A percentile compares a stretch with the other conserved stretches of the same genome.
Conservation (phyloP, 768 basidiomycete species). For the Scleroderma citrinum region DNA sequence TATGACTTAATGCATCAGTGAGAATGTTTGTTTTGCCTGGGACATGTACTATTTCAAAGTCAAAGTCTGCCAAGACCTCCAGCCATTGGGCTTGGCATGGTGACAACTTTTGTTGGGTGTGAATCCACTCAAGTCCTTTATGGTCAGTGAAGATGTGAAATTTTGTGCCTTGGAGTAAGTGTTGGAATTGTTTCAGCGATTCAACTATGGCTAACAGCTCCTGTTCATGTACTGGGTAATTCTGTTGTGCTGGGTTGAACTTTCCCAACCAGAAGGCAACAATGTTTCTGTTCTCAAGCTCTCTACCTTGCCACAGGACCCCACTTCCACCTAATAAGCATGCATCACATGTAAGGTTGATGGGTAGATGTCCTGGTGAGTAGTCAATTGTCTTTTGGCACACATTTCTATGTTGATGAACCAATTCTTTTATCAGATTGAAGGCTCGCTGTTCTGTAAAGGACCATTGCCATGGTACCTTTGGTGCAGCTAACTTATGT, state of each 20-base stretch:
- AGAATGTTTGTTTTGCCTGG: conserved; percentile 19
- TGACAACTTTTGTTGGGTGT: conserved; percentile 19
- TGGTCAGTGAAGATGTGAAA: conserved; percentile 28
- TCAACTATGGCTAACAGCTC: conserved; percentile 34
- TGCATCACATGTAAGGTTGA: conserved; percentile 22
- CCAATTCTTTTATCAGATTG: conserved; percentile 22
- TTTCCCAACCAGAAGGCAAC: conserved; percentile 26
- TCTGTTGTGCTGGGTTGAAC: conserved; percentile 19
- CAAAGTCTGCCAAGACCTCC: conserved; percentile 20
- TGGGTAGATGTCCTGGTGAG: background rate
- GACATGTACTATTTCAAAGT: conserved; percentile 25
- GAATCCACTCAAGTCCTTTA: conserved; percentile 16
- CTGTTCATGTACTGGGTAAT: conserved; percentile 35
- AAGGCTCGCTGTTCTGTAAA: conserved; percentile 28
- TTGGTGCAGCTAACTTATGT: conserved; percentile 9
- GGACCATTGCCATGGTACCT: conserved; percentile 19
- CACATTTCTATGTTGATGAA: conserved; percentile 12
- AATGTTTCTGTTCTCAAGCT: conserved; percentile 9
- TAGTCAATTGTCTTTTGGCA: conserved; percentile 17
- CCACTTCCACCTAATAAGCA: conserved; percentile 16
- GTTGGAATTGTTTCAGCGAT: conserved; percentile 29
- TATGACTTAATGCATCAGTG: conserved; percentile 24
- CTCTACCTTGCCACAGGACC: conserved; percentile 17
- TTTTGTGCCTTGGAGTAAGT: conserved; percentile 15
- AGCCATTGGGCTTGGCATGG: conserved; percentile 23